Base-by-base conservation (phyloP, 306 rosid species). In the Vigna angularis region DNA sequence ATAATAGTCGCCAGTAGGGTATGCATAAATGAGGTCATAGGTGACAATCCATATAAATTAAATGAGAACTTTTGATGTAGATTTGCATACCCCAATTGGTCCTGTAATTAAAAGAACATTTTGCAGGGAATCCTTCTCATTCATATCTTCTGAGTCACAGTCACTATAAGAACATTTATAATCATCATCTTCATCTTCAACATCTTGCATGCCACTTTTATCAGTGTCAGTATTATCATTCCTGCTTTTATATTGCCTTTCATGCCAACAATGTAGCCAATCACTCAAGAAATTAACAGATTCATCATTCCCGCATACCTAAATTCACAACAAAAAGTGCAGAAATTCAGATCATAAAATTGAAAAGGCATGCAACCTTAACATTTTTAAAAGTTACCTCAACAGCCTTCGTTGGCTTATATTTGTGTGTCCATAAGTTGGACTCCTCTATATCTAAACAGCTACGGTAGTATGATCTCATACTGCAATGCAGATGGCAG, bases 101-200 rank as follows among this genome's bases (percentile, higher is more conserved):
- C 99, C 99, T 0, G 98, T 91, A 84, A 93, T 84, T 72, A 95
- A 83, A 69, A 95, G 94, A 85, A 95, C 98, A 73, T 95, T 95
- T 84, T 79, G 88, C 77, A 88, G 86, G 73, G 79, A 78, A 34
- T 77, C 88, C 76, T 84, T 88, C 66, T 82, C 91, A 11, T 78
- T 61, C 66, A 78, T 75, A 57, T 85, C 85, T 57, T 91, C 98
- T 36, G 85, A 83, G 76, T 88, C 96, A 71, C 85, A 90, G 84
- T 86, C 94, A 75, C 88, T 85, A 38, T 62, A 74, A 59, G 93
- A 83, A 82, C 84, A 83, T 44, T 49, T 32, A 83, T 80, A 86
- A 79, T 89, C 89, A 42, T 70, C 72, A 53, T 82, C 72, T 3
- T 61, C 65, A 5, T 76, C 73, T 20, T 38, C 73, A 34, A 17